Base-by-base conservation (phyloP, 192 early-diverging fungal genomes). In the Funneliformis geosporum region DNA sequence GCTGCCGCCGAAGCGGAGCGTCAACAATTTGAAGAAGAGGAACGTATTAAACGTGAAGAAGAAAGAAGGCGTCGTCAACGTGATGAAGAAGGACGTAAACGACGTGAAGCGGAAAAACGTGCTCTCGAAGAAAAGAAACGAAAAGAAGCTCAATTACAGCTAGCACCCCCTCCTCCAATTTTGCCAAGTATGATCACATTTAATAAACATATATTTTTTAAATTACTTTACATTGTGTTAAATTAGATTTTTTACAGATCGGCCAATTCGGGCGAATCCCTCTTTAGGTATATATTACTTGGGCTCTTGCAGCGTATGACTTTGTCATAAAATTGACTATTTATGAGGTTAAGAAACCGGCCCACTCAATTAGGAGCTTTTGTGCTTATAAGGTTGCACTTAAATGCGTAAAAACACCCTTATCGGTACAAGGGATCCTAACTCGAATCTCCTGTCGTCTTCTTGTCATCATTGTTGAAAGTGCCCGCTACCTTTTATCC, bases 81-180 rank as follows among this genome's bases (percentile, higher is more conserved):
- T 25, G 70, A 71, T 8, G 82, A 84, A 65, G 62, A 75, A 71
- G 78, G 71, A 42, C 78, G 62, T 28, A 75, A 71, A 81, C 79
- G 84, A 38, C 71, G 66, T 28, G 80, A 81, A 61, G 67, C 82
- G 59, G 84, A 83, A 67, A 65, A 82, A 27, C 61, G 50, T 44
- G 59, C 44, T 14, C 47, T 46, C 47, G 67, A 72, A 42, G 84
- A 87, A 43, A 82, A 88, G 75, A 68, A 78, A 62, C 68, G 67
- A 42, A 81, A 65, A 61, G 46, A 85, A 74, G 83, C 79, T n/a
- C 61, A 82, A 18, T 25, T 18, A 42, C 16, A 33, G 50, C 75
- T 60, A 43, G 38, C 60, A 14, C 16, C 60, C 2, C 12, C 60
- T 9, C 75, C 75, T 8, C 75, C 75, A 43, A 40, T n/a, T 38